These are phyloP conservation scores for Truncatella angustata DNA, from an alignment of 2,329 filamentous ascomycete genomes.

Conservation along the genomic window DNA sequence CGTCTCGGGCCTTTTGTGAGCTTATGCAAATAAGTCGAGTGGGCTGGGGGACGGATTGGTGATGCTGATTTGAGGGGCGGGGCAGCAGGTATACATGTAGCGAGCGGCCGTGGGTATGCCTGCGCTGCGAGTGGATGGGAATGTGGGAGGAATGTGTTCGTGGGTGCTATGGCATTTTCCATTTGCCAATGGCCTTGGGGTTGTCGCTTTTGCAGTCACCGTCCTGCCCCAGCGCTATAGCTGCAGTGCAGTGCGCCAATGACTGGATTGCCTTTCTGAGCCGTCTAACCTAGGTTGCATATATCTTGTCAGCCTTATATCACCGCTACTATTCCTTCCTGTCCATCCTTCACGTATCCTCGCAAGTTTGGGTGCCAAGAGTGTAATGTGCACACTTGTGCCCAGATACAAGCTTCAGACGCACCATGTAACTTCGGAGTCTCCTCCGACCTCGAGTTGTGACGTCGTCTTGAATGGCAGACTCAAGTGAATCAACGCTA, in stretches of 20 bases:
- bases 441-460: neutral
- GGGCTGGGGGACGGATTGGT: too few species aligned
- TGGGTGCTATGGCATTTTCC: slow-evolving; percentile 9
- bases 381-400: neutral
- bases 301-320: neutral
- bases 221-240: neutral
- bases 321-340: too few species aligned
- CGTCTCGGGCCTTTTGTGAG: slow-evolving; percentile 9
- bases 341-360: too few species aligned
- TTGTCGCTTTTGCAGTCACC: neutral
- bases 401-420: neutral
- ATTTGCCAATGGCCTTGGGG: slow-evolving; percentile 7
- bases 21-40: slow-evolving; percentile 5
- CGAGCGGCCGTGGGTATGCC: neutral
- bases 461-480: neutral
- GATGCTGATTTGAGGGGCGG: neutral
- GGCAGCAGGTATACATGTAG: too few species aligned
- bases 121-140: neutral
- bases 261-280: slow-evolving; percentile 3
- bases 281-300: neutral
- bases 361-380: too few species aligned
- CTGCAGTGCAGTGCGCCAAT: neutral
- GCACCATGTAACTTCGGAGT: too few species aligned
- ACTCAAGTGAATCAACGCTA: neutral
- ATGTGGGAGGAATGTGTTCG: slow-evolving; percentile 8